Conservation (phyloP, 2,329 filamentous ascomycete species). For the Fusarium equiseti region DNA sequence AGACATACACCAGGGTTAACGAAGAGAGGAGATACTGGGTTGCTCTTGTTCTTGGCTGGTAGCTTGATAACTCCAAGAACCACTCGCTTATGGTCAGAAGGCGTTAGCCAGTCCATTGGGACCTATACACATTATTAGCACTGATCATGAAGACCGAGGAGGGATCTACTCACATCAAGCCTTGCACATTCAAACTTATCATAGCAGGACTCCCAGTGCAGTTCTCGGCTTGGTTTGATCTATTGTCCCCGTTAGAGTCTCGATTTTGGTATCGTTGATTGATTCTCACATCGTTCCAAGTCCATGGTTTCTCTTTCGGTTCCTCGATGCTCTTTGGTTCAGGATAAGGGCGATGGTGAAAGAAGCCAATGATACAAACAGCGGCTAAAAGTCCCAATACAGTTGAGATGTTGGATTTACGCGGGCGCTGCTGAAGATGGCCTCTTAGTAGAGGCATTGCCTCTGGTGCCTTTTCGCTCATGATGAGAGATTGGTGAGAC, state of each 20-base stretch:
- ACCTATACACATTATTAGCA: conserved; percentile 43
- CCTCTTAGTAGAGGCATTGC: conserved; percentile 29
- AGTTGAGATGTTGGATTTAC: conserved; percentile 10
- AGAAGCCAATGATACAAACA: conserved; percentile 38
- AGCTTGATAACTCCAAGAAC: conserved; percentile 51
- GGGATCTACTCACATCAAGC: conserved; percentile 47
- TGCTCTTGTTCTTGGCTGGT: conserved; percentile 47
- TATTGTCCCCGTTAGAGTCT: conserved; percentile 46
- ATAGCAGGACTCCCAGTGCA: conserved; percentile 52
- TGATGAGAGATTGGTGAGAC: conserved; percentile 1
- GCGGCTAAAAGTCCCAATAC: conserved; percentile 38
- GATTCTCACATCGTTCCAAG: conserved; percentile 43
- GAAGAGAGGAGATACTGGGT: conserved; percentile 50
- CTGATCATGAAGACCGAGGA: background rate
- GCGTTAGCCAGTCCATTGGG: conserved; percentile 53
- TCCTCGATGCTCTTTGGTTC: background rate
- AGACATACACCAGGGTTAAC: conserved; percentile 52
- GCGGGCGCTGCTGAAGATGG: conserved; percentile 12
- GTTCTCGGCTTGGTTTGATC: conserved; percentile 48
- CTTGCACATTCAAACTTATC: conserved; percentile 51
- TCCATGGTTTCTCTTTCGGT: conserved; percentile 38
- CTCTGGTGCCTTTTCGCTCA: conserved; percentile 38
- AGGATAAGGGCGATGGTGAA: conserved; percentile 33
- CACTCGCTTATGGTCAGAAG: conserved; percentile 46
- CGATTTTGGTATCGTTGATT: background rate